Base-by-base conservation (phyloP, 148 eudicot species). In the Talinum fruticosum region DNA sequence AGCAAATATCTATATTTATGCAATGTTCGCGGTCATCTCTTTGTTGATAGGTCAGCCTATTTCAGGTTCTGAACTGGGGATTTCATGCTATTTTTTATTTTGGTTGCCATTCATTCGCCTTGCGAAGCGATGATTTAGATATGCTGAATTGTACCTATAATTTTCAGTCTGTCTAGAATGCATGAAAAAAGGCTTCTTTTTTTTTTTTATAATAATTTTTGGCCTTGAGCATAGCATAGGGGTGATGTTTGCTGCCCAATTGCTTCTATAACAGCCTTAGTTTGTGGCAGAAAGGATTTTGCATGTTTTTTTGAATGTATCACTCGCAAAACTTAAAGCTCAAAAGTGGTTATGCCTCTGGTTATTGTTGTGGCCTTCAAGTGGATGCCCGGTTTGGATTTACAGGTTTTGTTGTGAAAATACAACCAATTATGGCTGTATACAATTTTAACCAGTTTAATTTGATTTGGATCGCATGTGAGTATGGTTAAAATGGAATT, bases 1-100 rank as follows among this genome's bases (percentile, higher is more conserved):
- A 77, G 84, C 65, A 67, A 74, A 72, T 47, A 29, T 82, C 61
- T 67, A 68, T 69, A 68, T 82, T 72, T 78, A 77, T 73, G 83
- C 76, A 54, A 76, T 66, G 57, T 73, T 34, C 29, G 73, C 35
- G 51, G 73, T 57, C 71, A 81, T 44, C 64, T 70, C 75, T 61
- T 71, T 24, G 71, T 24, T 65, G 69, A 62, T 62, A 75, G 44
- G 37, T 41, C 37, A 49, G 67, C 54, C 61, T 34, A 53, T 75
- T 28, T 73, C 26, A 66, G 54, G 57, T 64, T 77, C 70, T 45
- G 37, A 75, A 74, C 66, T 57, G n/a, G 69, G 76, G 36, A 69
- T 32, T 44, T 51, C 32, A 8, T 57, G 29, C 49, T 5, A 6
- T 74, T 45, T 69, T 35, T 37, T 45, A 3, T 13, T 8, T 6